Percentiles rank a stretch among this genome's conserved stretches.
phyloP scores from a whole-genome alignment of 306 rosid genomes.

The Crotalaria pallida region DNA sequence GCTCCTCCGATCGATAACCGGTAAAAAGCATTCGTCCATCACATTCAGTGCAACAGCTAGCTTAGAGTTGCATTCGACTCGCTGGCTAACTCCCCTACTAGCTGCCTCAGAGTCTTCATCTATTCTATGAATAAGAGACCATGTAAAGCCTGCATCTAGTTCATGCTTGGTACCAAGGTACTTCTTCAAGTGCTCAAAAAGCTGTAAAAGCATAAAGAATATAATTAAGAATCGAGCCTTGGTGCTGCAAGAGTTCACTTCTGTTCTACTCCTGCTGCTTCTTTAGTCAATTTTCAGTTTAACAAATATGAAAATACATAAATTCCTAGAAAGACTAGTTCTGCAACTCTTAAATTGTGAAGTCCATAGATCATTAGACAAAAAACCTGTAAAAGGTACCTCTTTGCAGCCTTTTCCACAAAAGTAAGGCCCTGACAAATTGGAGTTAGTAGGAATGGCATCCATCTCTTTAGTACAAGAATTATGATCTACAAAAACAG shows the following conservation, averaged over 20 bases:
- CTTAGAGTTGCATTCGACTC: conserved; percentile 75
- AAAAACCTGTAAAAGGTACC: conserved; percentile 36
- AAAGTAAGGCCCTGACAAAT: conserved; percentile 30
- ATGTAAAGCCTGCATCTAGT: conserved; percentile 76
- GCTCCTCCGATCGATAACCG: conserved; percentile 81
- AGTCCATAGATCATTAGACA: neutral
- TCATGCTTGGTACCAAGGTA: conserved; percentile 75
- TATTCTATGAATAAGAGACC: conserved; percentile 71
- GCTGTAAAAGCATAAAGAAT: conserved; percentile 40
- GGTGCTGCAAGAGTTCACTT: neutral
- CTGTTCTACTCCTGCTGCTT: neutral
- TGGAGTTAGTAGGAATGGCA: conserved; percentile 28
- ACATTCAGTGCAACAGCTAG: conserved; percentile 77
- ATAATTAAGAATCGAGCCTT: neutral
- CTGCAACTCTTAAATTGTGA: neutral
- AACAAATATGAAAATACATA: neutral
- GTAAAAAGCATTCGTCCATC: conserved; percentile 92
- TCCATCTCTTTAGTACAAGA: conserved; percentile 46
- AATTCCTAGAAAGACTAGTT: neutral
- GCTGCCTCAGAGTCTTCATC: conserved; percentile 57
- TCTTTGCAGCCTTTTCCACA: conserved; percentile 81
- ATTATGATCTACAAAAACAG: conserved; percentile 49
- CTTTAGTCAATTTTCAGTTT: neutral
- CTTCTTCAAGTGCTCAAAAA: conserved; percentile 76
- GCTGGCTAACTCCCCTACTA: conserved; percentile 55